Evolutionary conservation across 176 grass and related monocot genomes (phyloP).

Genomic region (Phyllostachys edulis): DNA sequence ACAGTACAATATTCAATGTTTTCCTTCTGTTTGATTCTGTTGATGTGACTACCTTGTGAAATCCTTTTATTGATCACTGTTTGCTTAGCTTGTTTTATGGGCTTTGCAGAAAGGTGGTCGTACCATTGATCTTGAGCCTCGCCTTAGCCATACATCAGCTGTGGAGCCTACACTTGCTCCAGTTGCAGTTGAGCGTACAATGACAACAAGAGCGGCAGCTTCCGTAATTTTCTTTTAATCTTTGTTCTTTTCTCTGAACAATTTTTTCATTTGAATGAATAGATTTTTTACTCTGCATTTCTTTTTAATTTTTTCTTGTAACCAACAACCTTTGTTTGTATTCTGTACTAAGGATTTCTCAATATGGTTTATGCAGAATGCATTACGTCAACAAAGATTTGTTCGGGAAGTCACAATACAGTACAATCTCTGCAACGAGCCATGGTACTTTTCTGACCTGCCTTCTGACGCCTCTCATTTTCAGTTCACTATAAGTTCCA

Average conservation of each 20-base stretch:
- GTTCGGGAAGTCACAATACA: conserved; percentile 93
- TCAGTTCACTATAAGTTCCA: background rate
- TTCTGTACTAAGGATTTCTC: conserved; percentile 6
- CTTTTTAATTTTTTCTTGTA: conserved; percentile 15
- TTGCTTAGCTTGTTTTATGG: conserved; percentile 36
- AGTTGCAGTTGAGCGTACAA: conserved; percentile 84
- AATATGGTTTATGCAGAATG: conserved; percentile 66
- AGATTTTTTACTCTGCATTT: background rate
- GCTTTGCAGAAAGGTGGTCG: conserved; percentile 82
- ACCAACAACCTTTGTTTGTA: background rate
- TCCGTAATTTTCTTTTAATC: conserved; percentile 58
- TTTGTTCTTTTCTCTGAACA: background rate
- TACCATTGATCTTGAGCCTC: conserved; percentile 79
- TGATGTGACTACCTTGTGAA: conserved; percentile 27
- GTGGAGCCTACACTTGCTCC: conserved; percentile 96
- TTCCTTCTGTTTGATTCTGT: conserved; percentile 14
- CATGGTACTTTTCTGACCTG: conserved; percentile 62
- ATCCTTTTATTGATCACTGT: conserved; percentile 10
- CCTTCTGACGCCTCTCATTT: background rate
- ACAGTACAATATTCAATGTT: background rate
- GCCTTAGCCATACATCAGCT: conserved; percentile 81
- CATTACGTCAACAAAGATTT: conserved; percentile 86
- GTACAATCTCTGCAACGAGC: conserved; percentile 96
- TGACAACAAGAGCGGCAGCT: conserved; percentile 93
- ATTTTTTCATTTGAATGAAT: background rate